A percentile compares a stretch with the other conserved stretches of the same genome.
Conservation (phyloP, 257 asterid species). For the Plantago ovata region DNA sequence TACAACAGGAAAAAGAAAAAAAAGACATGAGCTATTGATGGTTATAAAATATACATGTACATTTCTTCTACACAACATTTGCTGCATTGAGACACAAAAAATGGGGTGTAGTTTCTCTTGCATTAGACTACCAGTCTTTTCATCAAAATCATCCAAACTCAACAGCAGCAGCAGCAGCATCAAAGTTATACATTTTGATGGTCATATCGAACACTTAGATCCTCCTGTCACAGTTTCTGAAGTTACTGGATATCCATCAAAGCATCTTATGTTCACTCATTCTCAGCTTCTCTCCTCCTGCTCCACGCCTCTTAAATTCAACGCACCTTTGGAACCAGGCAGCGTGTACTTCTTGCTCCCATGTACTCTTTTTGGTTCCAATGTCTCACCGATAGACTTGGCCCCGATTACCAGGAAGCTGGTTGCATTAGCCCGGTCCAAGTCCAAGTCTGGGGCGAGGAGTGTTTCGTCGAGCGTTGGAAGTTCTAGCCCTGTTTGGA, state of each 20-base stretch:
- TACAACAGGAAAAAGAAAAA: not conserved
- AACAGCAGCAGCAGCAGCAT: constrained; percentile 22
- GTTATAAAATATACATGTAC: not conserved
- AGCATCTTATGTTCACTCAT: constrained; percentile 41
- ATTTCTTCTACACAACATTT: not conserved
- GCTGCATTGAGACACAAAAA: not conserved
- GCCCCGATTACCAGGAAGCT: constrained; percentile 36
- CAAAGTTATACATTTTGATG: constrained; percentile 41
- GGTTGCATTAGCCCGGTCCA: constrained; percentile 21
- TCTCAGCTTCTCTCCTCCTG: constrained; percentile 38
- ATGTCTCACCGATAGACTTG: constrained; percentile 39
- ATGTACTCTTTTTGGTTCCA: constrained; percentile 34
- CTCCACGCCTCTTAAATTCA: constrained; percentile 34
- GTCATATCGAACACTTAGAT: constrained; percentile 37
- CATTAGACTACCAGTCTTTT: constrained; percentile 15
- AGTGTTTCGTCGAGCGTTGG: not conserved
- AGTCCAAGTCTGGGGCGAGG: constrained; percentile 1
- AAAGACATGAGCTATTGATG: not conserved
- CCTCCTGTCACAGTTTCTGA: constrained; percentile 42
- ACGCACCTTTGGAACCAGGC: constrained; percentile 31
- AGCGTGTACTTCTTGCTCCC: constrained; percentile 41
- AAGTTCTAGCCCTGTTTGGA: constrained; percentile 1
- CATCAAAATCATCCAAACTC: constrained; percentile 16
- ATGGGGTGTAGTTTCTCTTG: constrained; percentile 40
- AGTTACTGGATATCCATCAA: constrained; percentile 30